These are phyloP conservation scores for Mrakia blollopis DNA, from an alignment of 768 basidiomycete species.

Conservation along the genomic window DNA sequence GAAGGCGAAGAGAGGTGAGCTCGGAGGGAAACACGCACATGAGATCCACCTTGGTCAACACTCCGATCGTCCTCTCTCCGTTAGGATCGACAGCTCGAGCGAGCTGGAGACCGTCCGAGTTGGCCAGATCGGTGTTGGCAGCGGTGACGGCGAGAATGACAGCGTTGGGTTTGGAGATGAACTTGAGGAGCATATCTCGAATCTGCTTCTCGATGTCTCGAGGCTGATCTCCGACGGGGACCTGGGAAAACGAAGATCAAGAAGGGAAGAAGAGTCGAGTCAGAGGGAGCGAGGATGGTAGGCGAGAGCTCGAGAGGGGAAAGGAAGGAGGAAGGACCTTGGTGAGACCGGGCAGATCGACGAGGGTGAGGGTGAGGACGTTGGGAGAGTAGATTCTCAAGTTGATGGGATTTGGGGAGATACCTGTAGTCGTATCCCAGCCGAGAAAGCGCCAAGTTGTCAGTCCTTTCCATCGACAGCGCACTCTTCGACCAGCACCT, in stretches of 20 bases:
- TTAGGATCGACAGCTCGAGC: slow-evolving; percentile 97
- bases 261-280: not conserved
- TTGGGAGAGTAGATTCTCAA: slow-evolving; percentile 95
- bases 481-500: not conserved
- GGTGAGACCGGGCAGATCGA: slow-evolving; percentile 91
- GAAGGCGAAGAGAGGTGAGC: not conserved
- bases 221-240: slow-evolving; percentile 93
- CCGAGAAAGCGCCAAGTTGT: not conserved
- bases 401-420: slow-evolving; percentile 95
- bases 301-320: not conserved
- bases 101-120: slow-evolving; percentile 94
- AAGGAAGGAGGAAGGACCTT: slow-evolving; percentile 35
- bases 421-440: slow-evolving; percentile 51
- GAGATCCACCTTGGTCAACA: slow-evolving; percentile 94
- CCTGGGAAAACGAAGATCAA: slow-evolving; percentile 49
- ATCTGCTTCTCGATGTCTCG: slow-evolving; percentile 97
- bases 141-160: slow-evolving; percentile 94
- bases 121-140: slow-evolving; percentile 95
- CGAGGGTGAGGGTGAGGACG: slow-evolving; percentile 91
- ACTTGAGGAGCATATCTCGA: slow-evolving; percentile 90
- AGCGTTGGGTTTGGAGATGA: slow-evolving; percentile 89
- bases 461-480: not conserved
- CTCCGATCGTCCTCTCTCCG: slow-evolving; percentile 93
- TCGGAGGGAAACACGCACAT: slow-evolving; percentile 59
- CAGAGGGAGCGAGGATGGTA: not conserved